These are phyloP conservation scores for Penicillium cosmopolitanum DNA, from an alignment of 495 filamentous ascomycete species.

Conservation along the genomic window DNA sequence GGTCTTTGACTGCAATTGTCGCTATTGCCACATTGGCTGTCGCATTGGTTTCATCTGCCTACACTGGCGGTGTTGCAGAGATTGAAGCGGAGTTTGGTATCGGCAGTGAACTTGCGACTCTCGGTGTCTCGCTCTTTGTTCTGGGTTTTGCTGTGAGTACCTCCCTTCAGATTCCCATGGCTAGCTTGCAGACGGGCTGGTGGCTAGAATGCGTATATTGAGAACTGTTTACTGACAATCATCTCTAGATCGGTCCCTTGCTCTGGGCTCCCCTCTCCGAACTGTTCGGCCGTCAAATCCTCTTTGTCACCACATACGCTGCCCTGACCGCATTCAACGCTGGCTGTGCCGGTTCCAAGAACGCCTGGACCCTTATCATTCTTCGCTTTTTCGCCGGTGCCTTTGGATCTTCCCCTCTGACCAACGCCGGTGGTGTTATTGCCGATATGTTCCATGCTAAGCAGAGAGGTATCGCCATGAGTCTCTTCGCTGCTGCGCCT, in stretches of 20 bases:
- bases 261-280: constrained; percentile 71
- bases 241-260: constrained; percentile 47
- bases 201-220: constrained; percentile 4
- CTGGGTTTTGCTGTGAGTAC: constrained; percentile 68
- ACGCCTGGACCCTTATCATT: constrained; percentile 67
- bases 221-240: constrained; percentile 6
- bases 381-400: constrained; percentile 79
- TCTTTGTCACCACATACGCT: constrained; percentile 67
- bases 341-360: constrained; percentile 63
- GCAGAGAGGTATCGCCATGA: constrained; percentile 66
- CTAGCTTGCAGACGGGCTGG: not conserved
- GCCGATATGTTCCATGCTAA: constrained; percentile 71
- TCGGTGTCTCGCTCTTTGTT: constrained; percentile 76
- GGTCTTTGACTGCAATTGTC: constrained; percentile 66
- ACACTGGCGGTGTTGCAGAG: constrained; percentile 68
- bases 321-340: constrained; percentile 71
- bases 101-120: constrained; percentile 60
- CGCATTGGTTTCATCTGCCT: constrained; percentile 77
- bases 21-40: constrained; percentile 74
- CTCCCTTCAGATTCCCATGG: no score
- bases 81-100: constrained; percentile 63
- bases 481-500: constrained; percentile 67
- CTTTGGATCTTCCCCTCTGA: constrained; percentile 75
- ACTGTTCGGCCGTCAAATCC: constrained; percentile 71
- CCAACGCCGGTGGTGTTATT: constrained; percentile 75